Conservation (phyloP, 208 protist genomes). For the Strigomonas oncopelti region DNA sequence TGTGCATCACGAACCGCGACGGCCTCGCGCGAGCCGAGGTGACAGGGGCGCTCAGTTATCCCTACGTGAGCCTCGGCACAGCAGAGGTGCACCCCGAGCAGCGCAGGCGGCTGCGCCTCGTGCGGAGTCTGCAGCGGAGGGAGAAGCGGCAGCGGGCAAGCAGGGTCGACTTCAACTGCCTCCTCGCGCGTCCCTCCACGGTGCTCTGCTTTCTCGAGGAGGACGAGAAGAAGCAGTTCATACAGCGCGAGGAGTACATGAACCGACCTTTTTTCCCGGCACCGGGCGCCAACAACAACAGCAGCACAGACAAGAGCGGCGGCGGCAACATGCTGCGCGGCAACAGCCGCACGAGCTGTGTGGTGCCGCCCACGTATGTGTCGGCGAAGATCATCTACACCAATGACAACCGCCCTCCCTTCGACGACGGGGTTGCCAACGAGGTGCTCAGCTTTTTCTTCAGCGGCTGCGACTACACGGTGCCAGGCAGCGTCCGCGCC, state of each 20-base stretch:
- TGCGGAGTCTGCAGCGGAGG: not conserved
- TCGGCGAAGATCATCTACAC: conserved; percentile 32
- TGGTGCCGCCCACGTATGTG: conserved; percentile 7
- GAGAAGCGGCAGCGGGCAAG: not conserved
- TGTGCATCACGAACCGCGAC: conserved; percentile 39
- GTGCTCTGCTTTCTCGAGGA: not conserved
- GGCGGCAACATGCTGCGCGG: not conserved
- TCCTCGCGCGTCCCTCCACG: not conserved
- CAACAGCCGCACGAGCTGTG: not conserved
- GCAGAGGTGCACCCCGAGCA: conserved; percentile 1
- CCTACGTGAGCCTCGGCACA: conserved; percentile 9
- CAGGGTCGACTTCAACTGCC: not conserved
- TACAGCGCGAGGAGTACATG: not conserved
- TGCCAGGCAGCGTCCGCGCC: conserved; percentile 12
- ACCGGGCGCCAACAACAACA: not conserved
- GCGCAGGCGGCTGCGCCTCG: not conserved
- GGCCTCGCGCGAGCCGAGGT: conserved; percentile 35
- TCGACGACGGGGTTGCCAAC: conserved; percentile 24
- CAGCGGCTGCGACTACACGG: conserved; percentile 19
- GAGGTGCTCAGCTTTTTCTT: conserved; percentile 42
- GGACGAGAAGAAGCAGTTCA: not conserved
- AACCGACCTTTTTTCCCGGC: not conserved
- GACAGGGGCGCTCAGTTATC: conserved; percentile 20
- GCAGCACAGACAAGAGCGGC: too few relatives aligned
- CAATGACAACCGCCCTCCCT: conserved; percentile 54